A percentile compares a stretch with the other conserved stretches of the same genome.
These are phyloP conservation scores for Plectranthus barbatus DNA, from an alignment of 257 asterid genomes.

Conservation along the genomic window DNA sequence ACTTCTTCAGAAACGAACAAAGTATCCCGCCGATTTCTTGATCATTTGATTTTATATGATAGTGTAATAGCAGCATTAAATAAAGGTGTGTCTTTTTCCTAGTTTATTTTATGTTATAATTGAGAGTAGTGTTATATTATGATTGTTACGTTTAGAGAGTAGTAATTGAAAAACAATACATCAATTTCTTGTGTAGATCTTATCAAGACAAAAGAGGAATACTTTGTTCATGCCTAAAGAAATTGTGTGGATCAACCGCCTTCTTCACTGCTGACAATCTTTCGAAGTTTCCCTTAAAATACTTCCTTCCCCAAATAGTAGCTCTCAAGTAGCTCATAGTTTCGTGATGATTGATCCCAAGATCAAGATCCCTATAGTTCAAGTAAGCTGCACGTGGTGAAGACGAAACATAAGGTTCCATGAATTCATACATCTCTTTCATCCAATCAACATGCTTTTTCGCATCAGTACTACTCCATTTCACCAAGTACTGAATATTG, in stretches of 20 bases:
- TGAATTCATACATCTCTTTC: conserved; percentile 20
- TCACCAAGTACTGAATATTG: conserved; percentile 43
- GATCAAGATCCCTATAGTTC: conserved; percentile 56
- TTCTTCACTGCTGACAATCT: conserved; percentile 38
- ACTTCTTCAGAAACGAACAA: neutral
- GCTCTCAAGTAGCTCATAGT: conserved; percentile 30
- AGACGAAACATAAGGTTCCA: conserved; percentile 36
- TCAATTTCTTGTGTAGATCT: too few species aligned
- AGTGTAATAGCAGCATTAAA: too few species aligned
- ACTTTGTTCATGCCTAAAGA: conserved; percentile 53
- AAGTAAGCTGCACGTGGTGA: conserved; percentile 52
- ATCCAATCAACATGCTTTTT: conserved; percentile 36
- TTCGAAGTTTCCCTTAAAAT: conserved; percentile 38
- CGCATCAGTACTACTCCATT: conserved; percentile 29
- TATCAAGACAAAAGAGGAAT: conserved; percentile 23
- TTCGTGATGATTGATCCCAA: conserved; percentile 25
- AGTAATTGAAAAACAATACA: too few species aligned
- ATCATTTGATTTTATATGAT: neutral
- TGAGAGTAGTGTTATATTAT: too few species aligned
- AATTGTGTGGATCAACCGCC: conserved; percentile 42
- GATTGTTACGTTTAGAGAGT: too few species aligned
- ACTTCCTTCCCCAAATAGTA: conserved; percentile 40
- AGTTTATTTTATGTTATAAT: too few species aligned
- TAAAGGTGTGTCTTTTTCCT: too few species aligned
- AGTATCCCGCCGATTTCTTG: neutral